Evolutionary conservation across 2,329 filamentous ascomycete genomes (phyloP).

Genomic region (Trichoderma aggressivum): DNA sequence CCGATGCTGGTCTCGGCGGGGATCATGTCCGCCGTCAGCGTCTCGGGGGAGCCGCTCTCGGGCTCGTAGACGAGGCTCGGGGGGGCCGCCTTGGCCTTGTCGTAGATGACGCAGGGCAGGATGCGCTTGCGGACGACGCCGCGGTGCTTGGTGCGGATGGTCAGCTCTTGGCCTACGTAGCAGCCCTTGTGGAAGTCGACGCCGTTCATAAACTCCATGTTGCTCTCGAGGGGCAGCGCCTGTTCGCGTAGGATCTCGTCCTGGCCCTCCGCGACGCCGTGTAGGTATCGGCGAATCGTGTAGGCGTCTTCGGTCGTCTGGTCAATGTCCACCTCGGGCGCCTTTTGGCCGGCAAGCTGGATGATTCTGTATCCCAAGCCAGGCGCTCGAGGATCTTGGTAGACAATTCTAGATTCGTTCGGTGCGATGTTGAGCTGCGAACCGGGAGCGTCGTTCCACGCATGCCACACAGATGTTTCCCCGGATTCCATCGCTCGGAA

Average conservation of each 20-base stretch:
- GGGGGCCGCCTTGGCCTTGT: slow-evolving; percentile 38
- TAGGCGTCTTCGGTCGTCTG: slow-evolving; percentile 60
- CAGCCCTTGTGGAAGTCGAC: slow-evolving; percentile 96
- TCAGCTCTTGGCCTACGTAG: slow-evolving; percentile 95
- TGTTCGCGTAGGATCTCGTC: slow-evolving; percentile 67
- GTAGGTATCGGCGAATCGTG: slow-evolving; percentile 70
- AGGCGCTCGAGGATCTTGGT: slow-evolving; percentile 53
- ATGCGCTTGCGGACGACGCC: slow-evolving; percentile 91
- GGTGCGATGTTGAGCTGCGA: not conserved
- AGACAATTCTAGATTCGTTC: slow-evolving; percentile 30
- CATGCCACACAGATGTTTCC: slow-evolving; percentile 68
- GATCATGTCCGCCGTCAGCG: slow-evolving; percentile 35
- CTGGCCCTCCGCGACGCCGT: slow-evolving; percentile 82
- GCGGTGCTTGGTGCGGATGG: slow-evolving; percentile 90
- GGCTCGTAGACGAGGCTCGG: slow-evolving; percentile 47
- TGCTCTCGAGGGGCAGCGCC: slow-evolving; percentile 81
- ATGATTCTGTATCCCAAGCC: slow-evolving; percentile 53
- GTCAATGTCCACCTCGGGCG: slow-evolving; percentile 41
- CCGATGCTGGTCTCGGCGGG: slow-evolving; percentile 49
- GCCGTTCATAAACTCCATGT: slow-evolving; percentile 79
- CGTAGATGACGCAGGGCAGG: slow-evolving; percentile 74
- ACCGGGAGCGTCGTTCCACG: slow-evolving; percentile 59
- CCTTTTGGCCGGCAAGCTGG: slow-evolving; percentile 27
- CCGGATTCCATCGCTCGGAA: slow-evolving; percentile 62
- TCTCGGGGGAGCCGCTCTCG: slow-evolving; percentile 26